Conservation (phyloP, 2,329 filamentous ascomycete species). For the Neurospora sp. region DNA sequence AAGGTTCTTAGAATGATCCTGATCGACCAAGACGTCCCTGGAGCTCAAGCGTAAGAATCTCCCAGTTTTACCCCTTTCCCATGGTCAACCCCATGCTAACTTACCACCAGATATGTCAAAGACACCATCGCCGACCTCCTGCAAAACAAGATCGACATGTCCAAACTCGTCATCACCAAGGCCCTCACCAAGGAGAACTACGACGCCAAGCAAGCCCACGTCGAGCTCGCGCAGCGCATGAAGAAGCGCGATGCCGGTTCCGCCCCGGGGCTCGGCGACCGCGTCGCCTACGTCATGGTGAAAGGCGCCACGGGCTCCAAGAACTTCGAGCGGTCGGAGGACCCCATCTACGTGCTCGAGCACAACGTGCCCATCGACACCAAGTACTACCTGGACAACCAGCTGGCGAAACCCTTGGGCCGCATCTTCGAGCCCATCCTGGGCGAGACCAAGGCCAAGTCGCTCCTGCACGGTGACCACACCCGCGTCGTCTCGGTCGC, state of each 20-base stretch:
- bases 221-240: slow-evolving; percentile 93
- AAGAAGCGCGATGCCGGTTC: slow-evolving; percentile 93
- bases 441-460: slow-evolving; percentile 81
- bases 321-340: slow-evolving; percentile 95
- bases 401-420: slow-evolving; percentile 85
- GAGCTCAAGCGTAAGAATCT: slow-evolving; percentile 75
- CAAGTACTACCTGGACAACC: slow-evolving; percentile 97
- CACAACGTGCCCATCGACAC: slow-evolving; percentile 98
- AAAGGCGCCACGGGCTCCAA: slow-evolving; percentile 82
- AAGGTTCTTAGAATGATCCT: slow-evolving; percentile 92
- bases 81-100: slow-evolving; percentile 17
- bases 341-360: slow-evolving; percentile 93
- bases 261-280: slow-evolving; percentile 83
- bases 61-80: not conserved
- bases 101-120: slow-evolving; percentile 70
- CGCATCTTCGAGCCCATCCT: slow-evolving; percentile 98
- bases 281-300: slow-evolving; percentile 96
- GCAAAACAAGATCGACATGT: slow-evolving; percentile 98
- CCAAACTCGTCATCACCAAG: slow-evolving; percentile 97
- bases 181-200: slow-evolving; percentile 87
- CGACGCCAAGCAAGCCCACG: slow-evolving; percentile 85
- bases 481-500: slow-evolving; percentile 91
- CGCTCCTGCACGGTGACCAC: slow-evolving; percentile 82
- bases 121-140: slow-evolving; percentile 88
- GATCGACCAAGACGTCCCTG: slow-evolving; percentile 82